Conservation (phyloP, 2,329 filamentous ascomycete species). For the Paraconiothyrium sp. region DNA sequence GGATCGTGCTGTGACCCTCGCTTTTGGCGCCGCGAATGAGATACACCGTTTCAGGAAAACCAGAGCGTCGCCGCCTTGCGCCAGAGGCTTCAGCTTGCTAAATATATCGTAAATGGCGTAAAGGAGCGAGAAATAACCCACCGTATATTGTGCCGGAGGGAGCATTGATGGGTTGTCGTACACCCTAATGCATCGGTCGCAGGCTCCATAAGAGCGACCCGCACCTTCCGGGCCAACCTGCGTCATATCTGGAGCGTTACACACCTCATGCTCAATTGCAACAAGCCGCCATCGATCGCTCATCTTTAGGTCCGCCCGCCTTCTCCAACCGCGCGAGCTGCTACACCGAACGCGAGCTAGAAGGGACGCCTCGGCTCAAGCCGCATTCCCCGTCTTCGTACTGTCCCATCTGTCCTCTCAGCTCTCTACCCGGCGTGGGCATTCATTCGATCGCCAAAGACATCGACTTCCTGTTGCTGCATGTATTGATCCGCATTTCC, state of each 20-base stretch:
- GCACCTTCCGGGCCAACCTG: neutral
- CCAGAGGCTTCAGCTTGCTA: constrained; percentile 9
- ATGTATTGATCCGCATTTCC: constrained; percentile 19
- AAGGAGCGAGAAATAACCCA: neutral
- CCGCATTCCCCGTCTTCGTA: constrained; percentile 4
- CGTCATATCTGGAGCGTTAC: constrained; percentile 6
- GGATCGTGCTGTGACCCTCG: constrained; percentile 13
- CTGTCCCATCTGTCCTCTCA: constrained; percentile 14
- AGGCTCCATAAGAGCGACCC: constrained; percentile 1
- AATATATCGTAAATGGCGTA: neutral
- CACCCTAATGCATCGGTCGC: constrained; percentile 1
- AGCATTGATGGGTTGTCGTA: neutral
- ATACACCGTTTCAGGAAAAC: neutral
- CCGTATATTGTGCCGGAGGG: neutral
- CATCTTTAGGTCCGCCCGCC: constrained; percentile 5
- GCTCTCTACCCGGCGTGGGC: neutral
- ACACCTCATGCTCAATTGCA: constrained; percentile 4
- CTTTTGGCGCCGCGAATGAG: constrained; percentile 6
- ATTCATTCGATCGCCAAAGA: constrained; percentile 4
- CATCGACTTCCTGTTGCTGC: constrained; percentile 1
- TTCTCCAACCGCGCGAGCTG: constrained; percentile 6
- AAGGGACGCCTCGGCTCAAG: constrained; percentile 13
- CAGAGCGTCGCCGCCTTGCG: neutral
- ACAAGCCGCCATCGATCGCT: neutral
- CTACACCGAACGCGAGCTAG: constrained; percentile 2